These are phyloP conservation scores for Pyrus pyrifolia DNA, from an alignment of 306 rosid species.

Conservation along the genomic window DNA sequence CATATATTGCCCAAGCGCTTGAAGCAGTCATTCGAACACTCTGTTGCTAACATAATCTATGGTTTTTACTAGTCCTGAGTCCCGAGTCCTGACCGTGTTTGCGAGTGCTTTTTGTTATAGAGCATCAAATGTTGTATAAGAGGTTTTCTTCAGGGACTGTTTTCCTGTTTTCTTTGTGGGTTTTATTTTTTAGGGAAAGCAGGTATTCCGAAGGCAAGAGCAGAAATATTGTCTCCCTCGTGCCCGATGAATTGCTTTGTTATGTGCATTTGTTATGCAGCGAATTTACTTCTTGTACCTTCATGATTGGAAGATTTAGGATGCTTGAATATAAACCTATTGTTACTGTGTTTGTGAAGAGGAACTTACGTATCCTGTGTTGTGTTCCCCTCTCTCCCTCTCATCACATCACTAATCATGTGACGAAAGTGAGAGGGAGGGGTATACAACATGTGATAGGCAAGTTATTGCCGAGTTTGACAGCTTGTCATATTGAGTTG, in stretches of 20 bases:
- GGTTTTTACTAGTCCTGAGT: neutral
- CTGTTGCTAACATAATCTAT: neutral
- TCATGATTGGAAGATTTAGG: neutral
- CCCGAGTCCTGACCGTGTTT: neutral
- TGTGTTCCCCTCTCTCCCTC: too few species aligned
- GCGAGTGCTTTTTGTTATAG: neutral
- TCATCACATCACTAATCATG: too few species aligned
- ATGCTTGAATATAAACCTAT: neutral
- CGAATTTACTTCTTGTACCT: neutral
- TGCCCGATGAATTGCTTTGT: neutral
- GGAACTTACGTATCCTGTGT: too few species aligned
- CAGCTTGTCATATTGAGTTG: too few species aligned
- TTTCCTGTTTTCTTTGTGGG: neutral
- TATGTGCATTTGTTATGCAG: neutral
- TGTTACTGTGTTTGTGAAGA: too few species aligned
- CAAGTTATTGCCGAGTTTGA: too few species aligned
- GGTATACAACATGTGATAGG: too few species aligned
- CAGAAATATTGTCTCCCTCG: neutral
- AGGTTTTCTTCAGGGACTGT: neutral
- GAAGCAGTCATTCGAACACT: neutral
- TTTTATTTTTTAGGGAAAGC: neutral
- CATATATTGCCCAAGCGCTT: neutral
- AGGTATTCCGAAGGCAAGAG: neutral
- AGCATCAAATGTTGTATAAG: neutral
- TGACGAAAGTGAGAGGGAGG: too few species aligned